Evolutionary conservation across 2,329 filamentous ascomycete species (phyloP).

Genomic region (Xylaria sp.): DNA sequence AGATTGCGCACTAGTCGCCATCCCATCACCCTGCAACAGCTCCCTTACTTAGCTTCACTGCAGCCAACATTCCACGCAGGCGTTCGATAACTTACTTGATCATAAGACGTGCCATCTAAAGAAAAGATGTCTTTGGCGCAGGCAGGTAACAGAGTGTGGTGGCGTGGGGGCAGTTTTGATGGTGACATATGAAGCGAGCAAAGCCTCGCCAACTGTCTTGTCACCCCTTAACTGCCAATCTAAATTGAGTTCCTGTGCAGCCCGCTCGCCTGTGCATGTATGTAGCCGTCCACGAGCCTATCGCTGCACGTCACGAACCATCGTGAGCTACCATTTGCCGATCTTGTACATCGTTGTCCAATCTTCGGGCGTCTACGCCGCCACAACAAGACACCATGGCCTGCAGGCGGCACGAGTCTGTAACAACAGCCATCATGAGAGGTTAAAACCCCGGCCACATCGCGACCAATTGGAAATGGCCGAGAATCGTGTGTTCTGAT

Average conservation of each 20-base stretch:
- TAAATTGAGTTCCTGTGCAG: constrained; percentile 38
- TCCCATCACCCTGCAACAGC: no score
- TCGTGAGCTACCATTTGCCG: constrained; percentile 41
- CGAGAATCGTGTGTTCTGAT: constrained; percentile 5
- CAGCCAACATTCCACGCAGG: background rate
- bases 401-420: constrained; percentile 21
- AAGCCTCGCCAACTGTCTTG: constrained; percentile 29
- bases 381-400: constrained; percentile 28
- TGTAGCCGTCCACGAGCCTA: constrained; percentile 42
- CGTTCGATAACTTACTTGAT: background rate
- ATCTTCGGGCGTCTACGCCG: constrained; percentile 31
- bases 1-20: background rate
- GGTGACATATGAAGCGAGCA: constrained; percentile 11
- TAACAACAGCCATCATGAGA: constrained; percentile 8
- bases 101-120: background rate
- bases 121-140: constrained; percentile 1
- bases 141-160: background rate
- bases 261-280: constrained; percentile 37
- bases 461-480: constrained; percentile 11
- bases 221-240: constrained; percentile 11
- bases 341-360: constrained; percentile 36
- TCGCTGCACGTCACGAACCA: constrained; percentile 40
- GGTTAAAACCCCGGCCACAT: constrained; percentile 11
- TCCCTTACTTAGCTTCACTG: background rate
- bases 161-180: constrained; percentile 12